phyloP scores from a whole-genome alignment of 768 basidiomycete genomes.

The Daedaleopsis sinensis region DNA sequence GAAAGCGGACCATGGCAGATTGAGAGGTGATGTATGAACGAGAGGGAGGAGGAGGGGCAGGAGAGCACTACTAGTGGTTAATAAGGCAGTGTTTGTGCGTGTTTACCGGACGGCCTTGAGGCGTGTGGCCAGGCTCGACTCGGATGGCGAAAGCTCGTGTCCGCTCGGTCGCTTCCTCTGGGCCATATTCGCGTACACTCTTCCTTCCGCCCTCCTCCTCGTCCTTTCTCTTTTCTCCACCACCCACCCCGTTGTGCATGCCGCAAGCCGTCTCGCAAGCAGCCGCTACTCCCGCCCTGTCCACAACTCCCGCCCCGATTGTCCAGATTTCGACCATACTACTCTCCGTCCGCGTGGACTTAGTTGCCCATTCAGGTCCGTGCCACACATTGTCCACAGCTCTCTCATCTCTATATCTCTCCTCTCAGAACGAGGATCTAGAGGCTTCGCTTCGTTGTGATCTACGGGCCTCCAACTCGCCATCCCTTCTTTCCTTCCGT shows the following conservation, averaged over 20 bases:
- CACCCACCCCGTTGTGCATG: conserved; percentile 11
- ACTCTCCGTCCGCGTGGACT: not conserved
- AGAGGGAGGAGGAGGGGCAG: not conserved
- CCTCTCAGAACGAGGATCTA: conserved; percentile 1
- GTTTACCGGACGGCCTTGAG: conserved; percentile 3
- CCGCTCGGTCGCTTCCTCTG: conserved; percentile 12
- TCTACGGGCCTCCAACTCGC: conserved; percentile 4
- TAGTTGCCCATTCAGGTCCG: conserved; percentile 16
- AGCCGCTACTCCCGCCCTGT: not conserved
- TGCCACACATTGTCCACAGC: conserved; percentile 6
- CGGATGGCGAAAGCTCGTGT: conserved; percentile 1
- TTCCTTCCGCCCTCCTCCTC: not conserved
- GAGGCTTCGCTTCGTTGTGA: conserved; percentile 1
- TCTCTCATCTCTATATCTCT: conserved; percentile 10
- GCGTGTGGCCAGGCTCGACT: conserved; percentile 3
- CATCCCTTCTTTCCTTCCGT: conserved; percentile 18
- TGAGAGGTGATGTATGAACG: conserved; percentile 2
- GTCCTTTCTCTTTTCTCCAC: not conserved
- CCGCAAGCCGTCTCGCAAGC: not conserved
- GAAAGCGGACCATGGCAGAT: conserved; percentile 8
- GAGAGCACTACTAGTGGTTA: conserved; percentile 4
- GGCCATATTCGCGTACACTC: not conserved
- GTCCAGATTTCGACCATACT: not conserved
- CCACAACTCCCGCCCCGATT: not conserved
- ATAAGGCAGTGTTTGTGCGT: conserved; percentile 8